Evolutionary conservation across 2,329 filamentous ascomycete genomes (phyloP).

Genomic region (Nannizzia gypsea): DNA sequence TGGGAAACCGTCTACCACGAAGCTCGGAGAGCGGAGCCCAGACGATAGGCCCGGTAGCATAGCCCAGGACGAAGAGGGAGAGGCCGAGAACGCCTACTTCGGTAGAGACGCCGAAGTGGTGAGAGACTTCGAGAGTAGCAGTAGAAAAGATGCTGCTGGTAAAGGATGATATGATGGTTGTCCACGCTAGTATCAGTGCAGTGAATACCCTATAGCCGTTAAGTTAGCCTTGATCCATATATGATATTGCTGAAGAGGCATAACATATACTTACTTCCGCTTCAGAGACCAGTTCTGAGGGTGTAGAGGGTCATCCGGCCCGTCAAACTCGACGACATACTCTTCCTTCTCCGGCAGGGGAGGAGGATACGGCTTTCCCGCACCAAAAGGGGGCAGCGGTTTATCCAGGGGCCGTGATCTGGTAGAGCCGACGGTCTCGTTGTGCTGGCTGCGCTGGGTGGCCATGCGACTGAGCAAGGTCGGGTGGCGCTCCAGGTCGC

Average conservation of each 20-base stretch:
- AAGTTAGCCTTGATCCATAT: background rate
- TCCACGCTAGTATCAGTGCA: conserved; percentile 31
- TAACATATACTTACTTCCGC: conserved; percentile 52
- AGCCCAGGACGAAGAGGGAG: conserved; percentile 36
- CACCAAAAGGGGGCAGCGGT: conserved; percentile 37
- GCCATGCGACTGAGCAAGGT: conserved; percentile 32
- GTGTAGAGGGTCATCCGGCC: conserved; percentile 69
- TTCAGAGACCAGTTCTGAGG: conserved; percentile 74
- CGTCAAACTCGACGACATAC: conserved; percentile 64
- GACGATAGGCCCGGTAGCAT: conserved; percentile 38
- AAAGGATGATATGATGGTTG: conserved; percentile 44
- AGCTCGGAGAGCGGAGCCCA: conserved; percentile 46
- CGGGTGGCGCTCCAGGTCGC: conserved; percentile 27
- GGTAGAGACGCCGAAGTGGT: conserved; percentile 45
- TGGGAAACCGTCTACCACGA: conserved; percentile 38
- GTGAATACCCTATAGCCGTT: conserved; percentile 8
- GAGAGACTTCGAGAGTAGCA: conserved; percentile 47
- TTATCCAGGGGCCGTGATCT: conserved; percentile 21
- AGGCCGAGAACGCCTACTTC: conserved; percentile 32
- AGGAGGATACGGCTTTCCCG: conserved; percentile 46
- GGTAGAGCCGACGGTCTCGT: conserved; percentile 28
- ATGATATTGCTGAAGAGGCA: no score
- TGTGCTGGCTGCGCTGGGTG: conserved; percentile 32
- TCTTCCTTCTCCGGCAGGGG: conserved; percentile 45
- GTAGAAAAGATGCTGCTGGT: conserved; percentile 58